A percentile compares a stretch with the other conserved stretches of the same genome.
Evolutionary conservation across 495 filamentous ascomycete genomes (phyloP).

Genomic region (Tuber borchii): DNA sequence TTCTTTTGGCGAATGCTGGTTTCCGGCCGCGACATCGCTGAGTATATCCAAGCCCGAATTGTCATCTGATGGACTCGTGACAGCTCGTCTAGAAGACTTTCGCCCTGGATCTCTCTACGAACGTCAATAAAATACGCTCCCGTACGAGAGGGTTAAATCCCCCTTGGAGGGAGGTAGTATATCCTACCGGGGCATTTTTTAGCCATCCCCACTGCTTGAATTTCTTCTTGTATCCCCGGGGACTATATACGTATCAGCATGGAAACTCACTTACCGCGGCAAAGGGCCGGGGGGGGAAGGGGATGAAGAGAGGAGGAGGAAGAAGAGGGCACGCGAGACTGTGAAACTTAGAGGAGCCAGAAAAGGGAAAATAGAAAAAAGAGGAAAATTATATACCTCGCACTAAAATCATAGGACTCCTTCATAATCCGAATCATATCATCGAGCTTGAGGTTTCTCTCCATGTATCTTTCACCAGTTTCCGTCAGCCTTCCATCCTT

Average conservation of each 20-base stretch:
- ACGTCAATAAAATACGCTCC: neutral
- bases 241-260: neutral
- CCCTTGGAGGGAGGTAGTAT: neutral
- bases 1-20: neutral
- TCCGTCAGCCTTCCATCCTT: neutral
- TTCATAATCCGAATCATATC: conserved; percentile 4
- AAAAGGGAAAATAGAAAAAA: neutral
- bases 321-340: neutral
- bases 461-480: neutral
- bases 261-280: neutral
- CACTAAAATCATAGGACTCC: neutral
- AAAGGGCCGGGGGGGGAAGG: neutral
- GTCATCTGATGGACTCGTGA: neutral
- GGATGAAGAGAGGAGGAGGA: neutral
- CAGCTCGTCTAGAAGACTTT: neutral
- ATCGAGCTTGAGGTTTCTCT: conserved; percentile 1
- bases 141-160: neutral
- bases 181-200: conserved; percentile 5
- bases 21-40: neutral
- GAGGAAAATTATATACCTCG: neutral
- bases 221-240: conserved; percentile 2
- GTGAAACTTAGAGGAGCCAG: neutral
- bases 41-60: neutral
- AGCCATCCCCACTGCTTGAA: conserved; percentile 1
- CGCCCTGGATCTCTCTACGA: conserved; percentile 3